Evolutionary conservation across 805 yeast genomes (phyloP).

Genomic region (Lachancea meyersii): DNA sequence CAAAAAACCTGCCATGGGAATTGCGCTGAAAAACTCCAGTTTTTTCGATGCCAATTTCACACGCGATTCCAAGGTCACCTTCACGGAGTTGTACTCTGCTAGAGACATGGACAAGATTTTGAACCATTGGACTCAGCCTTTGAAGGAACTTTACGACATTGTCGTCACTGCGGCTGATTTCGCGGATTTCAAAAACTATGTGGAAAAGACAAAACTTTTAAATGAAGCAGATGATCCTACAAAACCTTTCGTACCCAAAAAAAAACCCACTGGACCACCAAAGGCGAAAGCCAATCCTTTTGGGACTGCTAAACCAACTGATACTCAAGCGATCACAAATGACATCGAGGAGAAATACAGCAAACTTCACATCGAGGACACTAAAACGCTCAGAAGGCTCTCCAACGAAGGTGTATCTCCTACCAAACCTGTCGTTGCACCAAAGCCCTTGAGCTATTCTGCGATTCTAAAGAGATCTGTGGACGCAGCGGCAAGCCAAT

Average conservation of each 20-base stretch:
- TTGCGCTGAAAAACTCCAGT: slow-evolving; percentile 42
- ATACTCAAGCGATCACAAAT: slow-evolving; percentile 54
- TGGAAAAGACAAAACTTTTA: slow-evolving; percentile 22
- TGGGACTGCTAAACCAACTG: slow-evolving; percentile 84
- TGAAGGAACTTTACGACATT: slow-evolving; percentile 34
- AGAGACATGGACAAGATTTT: slow-evolving; percentile 34
- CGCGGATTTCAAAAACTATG: slow-evolving; percentile 36
- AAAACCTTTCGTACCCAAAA: slow-evolving; percentile 15
- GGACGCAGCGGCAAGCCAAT: slow-evolving; percentile 14
- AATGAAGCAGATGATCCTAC: slow-evolving; percentile 25
- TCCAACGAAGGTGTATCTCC: slow-evolving; percentile 15
- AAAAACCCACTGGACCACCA: slow-evolving; percentile 3
- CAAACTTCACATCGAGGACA: slow-evolving; percentile 40
- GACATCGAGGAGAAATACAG: slow-evolving; percentile 52
- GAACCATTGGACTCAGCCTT: slow-evolving; percentile 27
- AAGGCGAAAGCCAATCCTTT: slow-evolving; percentile 57
- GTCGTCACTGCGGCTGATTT: slow-evolving; percentile 34
- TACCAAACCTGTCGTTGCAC: slow-evolving; percentile 2
- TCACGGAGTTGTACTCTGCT: slow-evolving; percentile 44
- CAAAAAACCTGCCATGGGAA: slow-evolving; percentile 56
- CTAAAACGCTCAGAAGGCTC: slow-evolving; percentile 30
- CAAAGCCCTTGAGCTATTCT: slow-evolving; percentile 24
- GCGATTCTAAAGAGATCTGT: slow-evolving; percentile 24
- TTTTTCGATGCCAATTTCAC: slow-evolving; percentile 54
- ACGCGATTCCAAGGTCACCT: slow-evolving; percentile 41